Evolutionary conservation across 108 stramenopile species (phyloP).

Genomic region (Seminavis robusta): DNA sequence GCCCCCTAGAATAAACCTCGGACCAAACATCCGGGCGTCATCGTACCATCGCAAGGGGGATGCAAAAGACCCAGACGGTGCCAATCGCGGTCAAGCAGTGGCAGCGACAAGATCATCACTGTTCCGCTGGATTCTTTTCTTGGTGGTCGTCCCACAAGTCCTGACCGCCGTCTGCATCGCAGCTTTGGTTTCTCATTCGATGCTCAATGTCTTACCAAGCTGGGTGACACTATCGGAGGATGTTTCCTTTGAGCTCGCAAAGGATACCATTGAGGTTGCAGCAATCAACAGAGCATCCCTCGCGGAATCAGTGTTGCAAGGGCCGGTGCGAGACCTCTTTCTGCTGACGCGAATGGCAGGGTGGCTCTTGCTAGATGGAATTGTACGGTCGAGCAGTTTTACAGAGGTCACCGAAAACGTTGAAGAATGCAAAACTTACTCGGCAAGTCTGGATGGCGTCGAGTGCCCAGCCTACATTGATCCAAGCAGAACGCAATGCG

Average conservation of each 20-base stretch:
- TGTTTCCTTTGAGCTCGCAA: constrained; percentile 16
- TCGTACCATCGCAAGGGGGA: no score
- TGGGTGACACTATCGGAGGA: constrained; percentile 21
- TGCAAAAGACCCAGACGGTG: no score
- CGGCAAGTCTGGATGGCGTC: not conserved
- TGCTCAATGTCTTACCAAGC: constrained; percentile 15
- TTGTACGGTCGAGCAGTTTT: constrained; percentile 25
- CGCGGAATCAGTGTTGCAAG: constrained; percentile 11
- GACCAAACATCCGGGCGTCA: no score
- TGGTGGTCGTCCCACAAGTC: constrained; percentile 40
- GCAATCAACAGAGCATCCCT: constrained; percentile 3
- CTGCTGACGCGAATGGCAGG: constrained; percentile 30
- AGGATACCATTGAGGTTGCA: constrained; percentile 8
- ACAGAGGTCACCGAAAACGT: constrained; percentile 23
- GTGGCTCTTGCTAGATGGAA: constrained; percentile 45
- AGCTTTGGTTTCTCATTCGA: constrained; percentile 17
- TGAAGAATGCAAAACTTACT: constrained; percentile 46
- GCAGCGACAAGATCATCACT: constrained; percentile 29
- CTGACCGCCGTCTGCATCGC: constrained; percentile 22
- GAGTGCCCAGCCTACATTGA: constrained; percentile 27
- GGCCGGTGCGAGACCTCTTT: constrained; percentile 36
- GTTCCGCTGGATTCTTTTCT: constrained; percentile 36
- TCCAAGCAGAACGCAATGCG: constrained; percentile 23
- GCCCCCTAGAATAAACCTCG: no score
- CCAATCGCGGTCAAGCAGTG: no score